These are phyloP conservation scores for Leccinum longicurvipes DNA, from an alignment of 768 basidiomycete species.

Conservation along the genomic window DNA sequence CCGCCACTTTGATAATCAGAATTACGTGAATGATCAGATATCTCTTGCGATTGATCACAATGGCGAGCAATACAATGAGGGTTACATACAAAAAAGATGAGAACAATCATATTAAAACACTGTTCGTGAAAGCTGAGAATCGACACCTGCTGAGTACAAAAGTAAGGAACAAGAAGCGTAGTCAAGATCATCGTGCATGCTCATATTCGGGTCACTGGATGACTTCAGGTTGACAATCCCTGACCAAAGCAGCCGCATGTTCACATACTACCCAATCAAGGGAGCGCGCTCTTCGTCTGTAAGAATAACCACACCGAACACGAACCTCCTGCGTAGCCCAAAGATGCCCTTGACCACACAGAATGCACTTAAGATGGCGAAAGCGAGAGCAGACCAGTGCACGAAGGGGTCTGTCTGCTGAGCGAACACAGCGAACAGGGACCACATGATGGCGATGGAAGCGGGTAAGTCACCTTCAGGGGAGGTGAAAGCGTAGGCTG, in stretches of 20 bases:
- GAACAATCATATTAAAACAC: slow-evolving; percentile 1
- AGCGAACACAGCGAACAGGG: slow-evolving; percentile 90
- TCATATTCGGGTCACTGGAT: not conserved
- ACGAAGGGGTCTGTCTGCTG: slow-evolving; percentile 70
- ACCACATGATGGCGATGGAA: slow-evolving; percentile 87
- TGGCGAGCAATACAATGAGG: not conserved
- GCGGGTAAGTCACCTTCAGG: slow-evolving; percentile 91
- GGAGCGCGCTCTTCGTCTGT: slow-evolving; percentile 88
- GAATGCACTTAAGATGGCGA: slow-evolving; percentile 79
- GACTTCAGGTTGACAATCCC: not conserved
- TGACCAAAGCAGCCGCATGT: not conserved
- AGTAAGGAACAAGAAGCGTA: not conserved
- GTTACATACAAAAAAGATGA: slow-evolving; percentile 5
- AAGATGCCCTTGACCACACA: slow-evolving; percentile 79
- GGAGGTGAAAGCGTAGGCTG: slow-evolving; percentile 91
- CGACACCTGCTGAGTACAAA: not conserved
- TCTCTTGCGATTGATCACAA: not conserved
- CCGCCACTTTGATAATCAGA: slow-evolving; percentile 1
- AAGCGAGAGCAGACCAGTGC: slow-evolving; percentile 86
- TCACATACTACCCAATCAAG: slow-evolving; percentile 50
- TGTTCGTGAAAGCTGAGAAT: not conserved
- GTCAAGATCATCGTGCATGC: not conserved
- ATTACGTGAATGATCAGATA: not conserved
- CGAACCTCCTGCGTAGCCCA: slow-evolving; percentile 47
- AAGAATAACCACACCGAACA: slow-evolving; percentile 54